These are phyloP conservation scores for Trifolium pratense DNA, from an alignment of 306 rosid genomes.

Conservation along the genomic window DNA sequence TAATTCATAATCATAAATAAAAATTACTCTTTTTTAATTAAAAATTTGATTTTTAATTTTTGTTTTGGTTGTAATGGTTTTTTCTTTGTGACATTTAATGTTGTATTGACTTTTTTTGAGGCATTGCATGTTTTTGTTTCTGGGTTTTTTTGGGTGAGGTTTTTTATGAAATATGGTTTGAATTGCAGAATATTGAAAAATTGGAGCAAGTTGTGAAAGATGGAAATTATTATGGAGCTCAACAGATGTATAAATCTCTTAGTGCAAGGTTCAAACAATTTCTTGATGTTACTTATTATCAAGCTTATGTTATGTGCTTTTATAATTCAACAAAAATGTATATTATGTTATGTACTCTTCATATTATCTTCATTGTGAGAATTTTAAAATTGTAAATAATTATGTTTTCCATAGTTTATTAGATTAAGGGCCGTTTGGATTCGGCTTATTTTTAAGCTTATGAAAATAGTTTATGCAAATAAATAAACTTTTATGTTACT, in stretches of 20 bases:
- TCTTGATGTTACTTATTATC: conserved; percentile 14
- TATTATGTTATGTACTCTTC: conserved; percentile 10
- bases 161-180: conserved; percentile 1
- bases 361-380: conserved; percentile 8
- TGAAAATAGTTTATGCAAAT: too few relatives aligned
- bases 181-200: conserved; percentile 80
- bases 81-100: not conserved
- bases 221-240: conserved; percentile 92
- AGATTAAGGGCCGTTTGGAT: too few relatives aligned
- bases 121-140: conserved; percentile 1
- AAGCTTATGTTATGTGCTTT: not conserved
- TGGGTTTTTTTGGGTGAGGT: conserved; percentile 11
- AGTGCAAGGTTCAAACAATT: conserved; percentile 70
- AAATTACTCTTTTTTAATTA: not conserved
- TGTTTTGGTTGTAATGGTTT: not conserved
- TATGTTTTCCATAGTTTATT: conserved; percentile 14
- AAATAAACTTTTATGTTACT: too few relatives aligned
- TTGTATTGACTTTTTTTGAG: conserved; percentile 11
- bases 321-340: conserved; percentile 10
- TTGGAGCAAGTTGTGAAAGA: conserved; percentile 70
- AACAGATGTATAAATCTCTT: conserved; percentile 91
- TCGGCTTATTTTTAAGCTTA: too few relatives aligned
- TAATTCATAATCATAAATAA: conserved; percentile 3
- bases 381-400: not conserved
- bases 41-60: not conserved